A percentile compares a stretch with the other conserved stretches of the same genome.
phyloP scores from a whole-genome alignment of 2,329 filamentous ascomycete species.

The Huntiella abstrusa region DNA sequence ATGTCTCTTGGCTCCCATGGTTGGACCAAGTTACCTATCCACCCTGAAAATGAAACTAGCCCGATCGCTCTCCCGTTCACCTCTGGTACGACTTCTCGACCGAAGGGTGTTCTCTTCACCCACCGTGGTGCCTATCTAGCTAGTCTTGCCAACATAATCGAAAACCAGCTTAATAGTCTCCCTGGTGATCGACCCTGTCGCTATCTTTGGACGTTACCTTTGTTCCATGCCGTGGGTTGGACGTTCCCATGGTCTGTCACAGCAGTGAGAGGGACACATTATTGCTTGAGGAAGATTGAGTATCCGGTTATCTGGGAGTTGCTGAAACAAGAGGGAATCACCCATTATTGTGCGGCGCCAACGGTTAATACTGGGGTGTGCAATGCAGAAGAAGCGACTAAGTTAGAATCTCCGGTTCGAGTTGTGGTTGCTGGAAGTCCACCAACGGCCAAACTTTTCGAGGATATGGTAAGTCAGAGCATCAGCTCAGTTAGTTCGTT shows the following conservation, averaged over 20 bases:
- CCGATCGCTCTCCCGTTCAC: constrained; percentile 84
- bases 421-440: constrained; percentile 90
- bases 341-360: constrained; percentile 88
- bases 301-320: constrained; percentile 85
- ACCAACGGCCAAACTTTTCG: constrained; percentile 75
- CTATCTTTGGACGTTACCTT: constrained; percentile 82
- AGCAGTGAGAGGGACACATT: constrained; percentile 81
- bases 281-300: constrained; percentile 86
- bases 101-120: constrained; percentile 86
- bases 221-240: constrained; percentile 65
- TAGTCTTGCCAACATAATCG: constrained; percentile 67
- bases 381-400: constrained; percentile 54
- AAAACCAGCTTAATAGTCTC: constrained; percentile 55
- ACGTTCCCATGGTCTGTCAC: constrained; percentile 89
- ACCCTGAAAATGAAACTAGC: constrained; percentile 57
- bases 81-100: constrained; percentile 74
- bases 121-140: constrained; percentile 78
- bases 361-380: constrained; percentile 93
- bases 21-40: constrained; percentile 58
- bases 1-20: constrained; percentile 42
- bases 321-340: constrained; percentile 69
- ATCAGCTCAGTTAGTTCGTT: neutral
- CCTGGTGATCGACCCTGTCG: constrained; percentile 48
- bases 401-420: constrained; percentile 49
- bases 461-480: constrained; percentile 52